phyloP scores from a whole-genome alignment of 129 eudicot species.

The Helianthus annuus region HanXRQr2.0-SUNRISE NC_035437.2:125315310-125315809 shows the following conservation, averaged over 20 bases:
- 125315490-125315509: conserved; percentile 93
- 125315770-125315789: conserved; percentile 87
- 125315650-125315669: conserved; percentile 69
- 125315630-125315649: conserved; percentile 78
- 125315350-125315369: conserved; percentile 84
- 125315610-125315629: conserved; percentile 85
- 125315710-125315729: conserved; percentile 82
- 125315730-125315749: conserved; percentile 82
- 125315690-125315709: conserved; percentile 74
- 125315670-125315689: conserved; percentile 69
- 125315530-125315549: conserved; percentile 84
- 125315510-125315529: conserved; percentile 80
- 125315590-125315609: conserved; percentile 79
- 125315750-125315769: conserved; percentile 83
- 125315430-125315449: conserved; percentile 72
- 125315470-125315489: conserved; percentile 95
- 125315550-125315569: conserved; percentile 80
- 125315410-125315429: conserved; percentile 80
- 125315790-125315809: conserved; percentile 79
- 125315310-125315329: conserved; percentile 77
- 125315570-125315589: conserved; percentile 70
- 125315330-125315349: conserved; percentile 80
- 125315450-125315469: conserved; percentile 75
- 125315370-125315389: conserved; percentile 78
- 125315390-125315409: conserved; percentile 80